Conservation (phyloP, 495 filamentous ascomycete species). For the Acidomyces sp. region DNA sequence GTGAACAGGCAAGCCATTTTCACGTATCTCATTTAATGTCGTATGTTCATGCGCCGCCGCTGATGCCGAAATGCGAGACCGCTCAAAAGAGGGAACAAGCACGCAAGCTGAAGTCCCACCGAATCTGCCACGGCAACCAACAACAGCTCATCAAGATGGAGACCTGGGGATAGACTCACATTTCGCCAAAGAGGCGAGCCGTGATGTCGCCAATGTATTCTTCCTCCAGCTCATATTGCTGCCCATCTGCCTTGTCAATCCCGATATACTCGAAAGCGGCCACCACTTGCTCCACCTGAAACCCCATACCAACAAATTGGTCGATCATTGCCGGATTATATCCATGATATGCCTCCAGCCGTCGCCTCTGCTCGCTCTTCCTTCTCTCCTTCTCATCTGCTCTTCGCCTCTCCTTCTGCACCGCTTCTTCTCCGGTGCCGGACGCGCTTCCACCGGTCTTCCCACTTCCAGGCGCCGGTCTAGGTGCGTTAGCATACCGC, state of each 20-base stretch:
- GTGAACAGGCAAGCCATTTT: no score
- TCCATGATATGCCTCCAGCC: constrained; percentile 48
- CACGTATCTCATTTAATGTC: no score
- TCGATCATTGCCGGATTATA: constrained; percentile 80
- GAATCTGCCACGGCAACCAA: no score
- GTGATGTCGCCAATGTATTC: constrained; percentile 85
- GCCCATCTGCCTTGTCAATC: constrained; percentile 60
- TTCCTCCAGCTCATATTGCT: constrained; percentile 73
- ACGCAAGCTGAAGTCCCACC: no score
- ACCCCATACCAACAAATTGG: constrained; percentile 87
- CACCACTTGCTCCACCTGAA: constrained; percentile 78
- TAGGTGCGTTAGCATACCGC: constrained; percentile 66
- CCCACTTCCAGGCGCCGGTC: constrained; percentile 8
- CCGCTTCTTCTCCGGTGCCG: constrained; percentile 35
- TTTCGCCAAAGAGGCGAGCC: constrained; percentile 66
- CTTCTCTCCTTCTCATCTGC: constrained; percentile 33
- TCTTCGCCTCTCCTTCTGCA: constrained; percentile 28
- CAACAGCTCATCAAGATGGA: no score
- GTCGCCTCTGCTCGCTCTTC: constrained; percentile 37
- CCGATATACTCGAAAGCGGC: constrained; percentile 70
- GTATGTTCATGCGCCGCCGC: neutral
- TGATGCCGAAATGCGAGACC: neutral
- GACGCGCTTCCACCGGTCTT: constrained; percentile 31
- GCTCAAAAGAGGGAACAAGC: no score
- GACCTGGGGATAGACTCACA: no score